Base-by-base conservation (phyloP, 768 basidiomycete genomes). In the Tricholoma hemisulphureum region DNA sequence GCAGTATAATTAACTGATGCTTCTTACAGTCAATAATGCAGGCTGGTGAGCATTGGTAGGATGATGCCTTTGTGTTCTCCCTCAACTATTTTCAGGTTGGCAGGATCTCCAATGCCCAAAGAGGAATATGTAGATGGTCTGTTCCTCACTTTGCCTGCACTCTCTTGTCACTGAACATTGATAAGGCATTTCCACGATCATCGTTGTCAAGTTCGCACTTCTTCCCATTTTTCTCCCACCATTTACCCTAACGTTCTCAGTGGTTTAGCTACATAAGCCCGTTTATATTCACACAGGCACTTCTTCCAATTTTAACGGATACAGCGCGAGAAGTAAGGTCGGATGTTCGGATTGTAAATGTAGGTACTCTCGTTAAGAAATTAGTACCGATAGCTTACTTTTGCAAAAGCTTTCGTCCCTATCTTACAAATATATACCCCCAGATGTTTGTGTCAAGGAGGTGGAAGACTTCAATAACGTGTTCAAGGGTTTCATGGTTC, bases 321-420 rank as follows among this genome's bases (percentile, higher is more conserved):
- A 87, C 87, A 1, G 80, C 83, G 0, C 60, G 73, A 16, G 67
- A 77, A 46, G 69, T 76, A 0, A 70, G 71, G 21, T 75, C 83
- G 0, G 87, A 88, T 58, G 86, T 87, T 48, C 80, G 87, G 16
- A 75, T 89, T 13, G 75, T 87, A 9, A 78, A 82, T 55, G 86
- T 86, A 58, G 39, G 80, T 70, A 32, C 18, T 9, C 26, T 9
- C 37, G 6, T 24, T 4, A 18, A 2, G 11, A 13, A 18, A 14
- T 29, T 59, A 13, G 29, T 28, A 14, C 16, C 21, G 6, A 34
- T 37, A 14, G 23, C 46, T 34, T 7, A 57, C 3, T 26, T 54
- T 20, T 18, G 3, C 34, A 9, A n/a, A 26, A 80, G 77, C 59
- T 79, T 9, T 51, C 71, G 14, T 80, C 77, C 8, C 64, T 63